Base-by-base conservation (phyloP, 176 grass and related monocot species). In the Tillandsia fasciculata region DNA sequence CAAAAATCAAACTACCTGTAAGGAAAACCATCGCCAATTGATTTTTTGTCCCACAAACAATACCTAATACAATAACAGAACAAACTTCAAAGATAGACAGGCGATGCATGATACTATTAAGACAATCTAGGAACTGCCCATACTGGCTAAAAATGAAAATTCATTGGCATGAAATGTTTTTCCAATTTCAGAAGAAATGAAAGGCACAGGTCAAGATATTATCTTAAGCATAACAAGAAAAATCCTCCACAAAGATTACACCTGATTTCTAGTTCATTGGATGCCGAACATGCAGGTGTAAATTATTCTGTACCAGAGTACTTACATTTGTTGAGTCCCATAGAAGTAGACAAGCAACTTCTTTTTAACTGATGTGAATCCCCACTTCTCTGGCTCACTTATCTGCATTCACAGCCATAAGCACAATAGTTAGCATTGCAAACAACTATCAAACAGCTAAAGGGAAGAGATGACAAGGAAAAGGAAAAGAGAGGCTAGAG, bases 321-420 rank as follows among this genome's bases (percentile, higher is more conserved):
- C 94, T 97, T 74, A 97, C 94, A 97, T 87, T 53, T 97, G 74
- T 83, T 97, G 87, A 73, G 94, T 97, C 83, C 94, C 94, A 79
- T 97, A 97, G 68, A 97, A 97, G 80, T 87, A 92, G 69, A 97
- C 94, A 63, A 97, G 78, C 61, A 92, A 65, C 77, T 97, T 96
- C 70, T 96, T 97, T 53, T 81, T 83, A 54, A 70, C 71, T 58
- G 84, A 83, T 67, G 74, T 10, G 64, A 79, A 63, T 61, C 85
- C 84, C 94, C 94, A 97, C 70, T 87, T 70, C 71, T 87, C 71
- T 64, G 94, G 94, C 78, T 97, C 89, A 48, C 82, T 97, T 53
- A 97, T 87, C 94, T 97, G 86, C 53, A 87, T 50, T 28, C 33
- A 42, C 83, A 12, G 26, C 71, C 70, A 74, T 68, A 12, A 71